These are phyloP conservation scores for Fraxinus paxiana DNA, from an alignment of 305 asterid genomes.

Conservation along the genomic window DNA sequence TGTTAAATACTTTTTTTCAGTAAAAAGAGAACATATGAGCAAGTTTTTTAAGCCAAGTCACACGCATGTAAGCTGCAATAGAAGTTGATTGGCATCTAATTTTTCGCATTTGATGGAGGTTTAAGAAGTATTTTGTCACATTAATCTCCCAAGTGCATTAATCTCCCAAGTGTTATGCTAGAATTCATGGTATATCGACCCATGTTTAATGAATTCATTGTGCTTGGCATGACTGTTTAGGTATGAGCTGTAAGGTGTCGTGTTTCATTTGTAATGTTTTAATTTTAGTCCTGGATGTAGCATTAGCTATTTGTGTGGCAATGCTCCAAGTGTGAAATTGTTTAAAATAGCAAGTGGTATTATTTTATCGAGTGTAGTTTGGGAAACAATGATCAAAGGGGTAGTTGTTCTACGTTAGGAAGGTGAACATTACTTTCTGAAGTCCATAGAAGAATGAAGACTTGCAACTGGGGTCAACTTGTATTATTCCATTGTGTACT, in stretches of 20 bases:
- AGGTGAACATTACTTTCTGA: neutral
- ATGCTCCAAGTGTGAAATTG: neutral
- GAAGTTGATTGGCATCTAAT: neutral
- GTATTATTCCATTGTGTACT: conserved; percentile 3
- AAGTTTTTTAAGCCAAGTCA: neutral
- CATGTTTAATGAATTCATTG: neutral
- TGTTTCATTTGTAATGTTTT: neutral
- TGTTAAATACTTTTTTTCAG: neutral
- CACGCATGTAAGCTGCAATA: neutral
- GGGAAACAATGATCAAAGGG: neutral
- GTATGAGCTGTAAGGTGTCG: neutral
- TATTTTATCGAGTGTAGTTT: neutral
- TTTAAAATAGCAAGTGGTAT: neutral
- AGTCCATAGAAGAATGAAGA: neutral
- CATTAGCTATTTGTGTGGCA: conserved; percentile 1
- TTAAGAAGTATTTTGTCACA: neutral
- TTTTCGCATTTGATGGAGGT: neutral
- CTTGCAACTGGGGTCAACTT: neutral
- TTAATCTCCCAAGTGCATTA: neutral
- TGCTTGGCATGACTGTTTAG: neutral
- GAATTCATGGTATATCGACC: neutral
- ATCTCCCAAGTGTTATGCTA: neutral
- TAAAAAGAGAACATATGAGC: neutral
- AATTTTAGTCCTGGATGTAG: neutral
- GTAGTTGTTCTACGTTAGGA: neutral